These are phyloP conservation scores for Porcisia deanei DNA, from an alignment of 208 protist genomes.

Conservation along the genomic window DNA sequence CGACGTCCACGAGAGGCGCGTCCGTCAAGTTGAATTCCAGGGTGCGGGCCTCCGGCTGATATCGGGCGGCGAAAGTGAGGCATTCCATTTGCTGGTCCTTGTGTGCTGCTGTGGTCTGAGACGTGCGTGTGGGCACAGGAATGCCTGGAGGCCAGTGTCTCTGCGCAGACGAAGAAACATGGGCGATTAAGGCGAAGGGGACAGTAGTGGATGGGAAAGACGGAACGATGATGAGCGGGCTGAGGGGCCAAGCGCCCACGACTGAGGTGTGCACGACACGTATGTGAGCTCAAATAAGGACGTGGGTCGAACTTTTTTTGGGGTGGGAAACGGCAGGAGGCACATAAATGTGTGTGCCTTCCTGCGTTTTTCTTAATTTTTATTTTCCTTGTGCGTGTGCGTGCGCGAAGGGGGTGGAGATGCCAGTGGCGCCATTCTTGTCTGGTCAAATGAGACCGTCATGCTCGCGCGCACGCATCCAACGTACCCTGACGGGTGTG, in stretches of 20 bases:
- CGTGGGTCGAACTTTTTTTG: neutral
- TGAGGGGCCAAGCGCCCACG: neutral
- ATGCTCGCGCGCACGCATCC: neutral
- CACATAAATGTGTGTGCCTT: neutral
- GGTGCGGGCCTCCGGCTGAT: slow-evolving; percentile 15
- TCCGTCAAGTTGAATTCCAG: slow-evolving; percentile 23
- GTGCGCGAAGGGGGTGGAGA: no score
- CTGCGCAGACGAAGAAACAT: no score
- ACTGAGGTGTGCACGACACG: neutral
- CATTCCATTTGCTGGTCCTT: neutral
- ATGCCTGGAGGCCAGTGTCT: neutral
- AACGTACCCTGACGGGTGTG: no score
- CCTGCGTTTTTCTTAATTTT: neutral
- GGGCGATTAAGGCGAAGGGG: neutral
- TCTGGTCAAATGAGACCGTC: neutral
- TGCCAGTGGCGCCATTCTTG: neutral
- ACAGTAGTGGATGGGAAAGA: neutral
- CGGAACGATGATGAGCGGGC: neutral
- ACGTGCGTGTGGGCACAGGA: neutral
- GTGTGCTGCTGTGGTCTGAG: neutral
- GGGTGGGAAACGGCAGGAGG: neutral
- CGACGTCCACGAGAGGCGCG: slow-evolving; percentile 23
- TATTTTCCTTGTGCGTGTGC: neutral
- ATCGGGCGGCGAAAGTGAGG: slow-evolving; percentile 12
- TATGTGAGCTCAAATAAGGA: no score